phyloP scores from a whole-genome alignment of 352 stramenopile genomes.

The Pythium scleroteichum region DNA sequence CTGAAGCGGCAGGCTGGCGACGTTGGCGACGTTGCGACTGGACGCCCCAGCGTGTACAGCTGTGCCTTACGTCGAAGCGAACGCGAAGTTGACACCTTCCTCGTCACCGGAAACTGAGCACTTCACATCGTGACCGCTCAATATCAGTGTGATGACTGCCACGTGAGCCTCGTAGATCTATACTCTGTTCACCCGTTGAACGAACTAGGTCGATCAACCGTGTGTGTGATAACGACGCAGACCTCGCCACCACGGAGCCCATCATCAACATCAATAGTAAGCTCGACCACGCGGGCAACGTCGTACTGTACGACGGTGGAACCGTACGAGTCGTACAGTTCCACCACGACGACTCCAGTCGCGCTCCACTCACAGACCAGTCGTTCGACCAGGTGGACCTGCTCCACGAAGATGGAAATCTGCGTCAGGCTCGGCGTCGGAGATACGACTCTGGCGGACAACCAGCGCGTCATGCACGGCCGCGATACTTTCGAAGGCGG shows the following conservation, averaged over 20 bases:
- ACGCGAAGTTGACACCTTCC: constrained; percentile 1
- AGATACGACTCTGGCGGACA: constrained; percentile 87
- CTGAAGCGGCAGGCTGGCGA: constrained; percentile 40
- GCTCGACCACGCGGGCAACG: constrained; percentile 67
- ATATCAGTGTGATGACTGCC: no score
- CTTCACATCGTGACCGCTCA: no score
- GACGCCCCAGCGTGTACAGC: constrained; percentile 68
- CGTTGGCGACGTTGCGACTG: constrained; percentile 38
- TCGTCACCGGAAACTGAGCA: background rate
- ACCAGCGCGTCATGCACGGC: constrained; percentile 86
- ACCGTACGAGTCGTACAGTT: no score
- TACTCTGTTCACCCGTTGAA: no score
- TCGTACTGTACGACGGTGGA: no score
- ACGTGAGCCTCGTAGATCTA: no score
- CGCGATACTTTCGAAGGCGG: constrained; percentile 76
- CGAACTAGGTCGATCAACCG: no score
- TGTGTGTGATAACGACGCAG: constrained; percentile 76
- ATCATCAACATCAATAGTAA: no score
- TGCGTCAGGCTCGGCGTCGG: constrained; percentile 62
- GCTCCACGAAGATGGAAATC: constrained; percentile 80
- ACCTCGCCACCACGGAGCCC: constrained; percentile 78
- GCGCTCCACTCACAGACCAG: constrained; percentile 76
- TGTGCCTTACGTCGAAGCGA: constrained; percentile 63
- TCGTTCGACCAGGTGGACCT: constrained; percentile 62
- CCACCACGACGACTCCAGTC: constrained; percentile 89